Evolutionary conservation across 192 early-diverging fungal genomes (phyloP).

Genomic region (Coemansia sp.): DNA sequence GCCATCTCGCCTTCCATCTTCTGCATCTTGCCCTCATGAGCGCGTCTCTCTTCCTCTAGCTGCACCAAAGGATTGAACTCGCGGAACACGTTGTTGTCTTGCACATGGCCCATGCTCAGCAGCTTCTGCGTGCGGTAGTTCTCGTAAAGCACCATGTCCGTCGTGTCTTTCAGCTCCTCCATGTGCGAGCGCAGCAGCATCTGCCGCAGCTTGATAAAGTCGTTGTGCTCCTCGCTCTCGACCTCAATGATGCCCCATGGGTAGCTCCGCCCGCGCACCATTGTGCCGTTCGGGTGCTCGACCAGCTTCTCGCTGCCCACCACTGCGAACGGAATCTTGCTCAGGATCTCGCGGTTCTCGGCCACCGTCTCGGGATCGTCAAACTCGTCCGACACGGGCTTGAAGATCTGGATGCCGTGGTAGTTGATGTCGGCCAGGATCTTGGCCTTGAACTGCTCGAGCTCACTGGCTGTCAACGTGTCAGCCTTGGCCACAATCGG

Average conservation of each 20-base stretch:
- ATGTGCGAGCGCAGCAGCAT: conserved; percentile 91
- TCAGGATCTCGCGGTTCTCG: conserved; percentile 82
- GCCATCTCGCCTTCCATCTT: conserved; percentile 99
- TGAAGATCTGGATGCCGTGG: conserved; percentile 86
- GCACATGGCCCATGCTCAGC: conserved; percentile 77
- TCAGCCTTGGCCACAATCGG: conserved; percentile 91
- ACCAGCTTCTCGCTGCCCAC: conserved; percentile 89
- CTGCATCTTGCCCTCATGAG: conserved; percentile 92
- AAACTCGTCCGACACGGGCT: conserved; percentile 76
- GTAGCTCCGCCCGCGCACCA: conserved; percentile 85
- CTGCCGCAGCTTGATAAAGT: conserved; percentile 94
- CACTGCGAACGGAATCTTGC: conserved; percentile 95
- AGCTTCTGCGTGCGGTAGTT: conserved; percentile 94
- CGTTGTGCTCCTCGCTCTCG: conserved; percentile 94
- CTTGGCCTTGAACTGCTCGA: conserved; percentile 80
- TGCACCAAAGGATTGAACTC: conserved; percentile 77
- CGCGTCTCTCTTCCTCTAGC: conserved; percentile 86
- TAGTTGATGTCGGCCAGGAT: conserved; percentile 79
- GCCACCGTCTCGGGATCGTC: conserved; percentile 81
- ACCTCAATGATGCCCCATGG: conserved; percentile 97
- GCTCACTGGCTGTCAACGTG: conserved; percentile 82
- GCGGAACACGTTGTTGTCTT: conserved; percentile 77
- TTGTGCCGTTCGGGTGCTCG: conserved; percentile 76
- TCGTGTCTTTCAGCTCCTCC: conserved; percentile 96
- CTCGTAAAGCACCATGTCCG: conserved; percentile 89